phyloP scores from a whole-genome alignment of 805 yeast species.

The Teunomyces lycoperdinae region DNA sequence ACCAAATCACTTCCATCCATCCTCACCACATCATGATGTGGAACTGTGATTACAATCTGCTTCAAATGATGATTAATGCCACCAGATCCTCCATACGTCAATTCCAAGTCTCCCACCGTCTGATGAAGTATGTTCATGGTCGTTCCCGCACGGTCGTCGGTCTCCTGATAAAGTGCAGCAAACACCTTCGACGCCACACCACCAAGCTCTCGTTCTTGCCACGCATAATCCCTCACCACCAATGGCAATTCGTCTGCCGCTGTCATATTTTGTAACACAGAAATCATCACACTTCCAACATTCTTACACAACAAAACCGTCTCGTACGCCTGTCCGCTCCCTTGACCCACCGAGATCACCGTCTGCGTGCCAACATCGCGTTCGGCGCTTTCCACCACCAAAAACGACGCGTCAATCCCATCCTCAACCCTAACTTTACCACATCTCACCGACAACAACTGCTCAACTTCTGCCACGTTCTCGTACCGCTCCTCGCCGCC shows the following conservation, averaged over 20 bases:
- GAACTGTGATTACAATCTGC: constrained; percentile 21
- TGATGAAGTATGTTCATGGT: not conserved
- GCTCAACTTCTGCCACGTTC: constrained; percentile 4
- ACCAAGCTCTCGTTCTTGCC: constrained; percentile 2
- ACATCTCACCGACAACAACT: constrained; percentile 1
- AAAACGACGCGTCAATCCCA: constrained; percentile 4
- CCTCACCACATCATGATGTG: constrained; percentile 15
- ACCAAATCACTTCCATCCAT: constrained; percentile 9
- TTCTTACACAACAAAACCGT: constrained; percentile 7
- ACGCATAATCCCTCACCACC: constrained; percentile 10
- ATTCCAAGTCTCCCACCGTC: constrained; percentile 10
- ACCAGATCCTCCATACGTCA: constrained; percentile 7
- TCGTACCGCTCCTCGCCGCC: constrained; percentile 10
- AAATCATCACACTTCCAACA: not conserved
- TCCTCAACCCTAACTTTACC: not conserved
- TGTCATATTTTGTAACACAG: constrained; percentile 8
- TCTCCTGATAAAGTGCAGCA: not conserved
- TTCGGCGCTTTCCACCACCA: constrained; percentile 8
- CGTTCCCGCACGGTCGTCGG: not conserved
- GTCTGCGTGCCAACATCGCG: constrained; percentile 8
- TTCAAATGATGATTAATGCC: constrained; percentile 16
- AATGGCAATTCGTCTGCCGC: constrained; percentile 5
- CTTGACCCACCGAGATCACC: constrained; percentile 7
- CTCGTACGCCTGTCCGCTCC: not conserved
- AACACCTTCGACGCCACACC: not conserved